Evolutionary conservation across 192 early-diverging fungal species (phyloP).

Genomic region (Coemansia sp.): DNA sequence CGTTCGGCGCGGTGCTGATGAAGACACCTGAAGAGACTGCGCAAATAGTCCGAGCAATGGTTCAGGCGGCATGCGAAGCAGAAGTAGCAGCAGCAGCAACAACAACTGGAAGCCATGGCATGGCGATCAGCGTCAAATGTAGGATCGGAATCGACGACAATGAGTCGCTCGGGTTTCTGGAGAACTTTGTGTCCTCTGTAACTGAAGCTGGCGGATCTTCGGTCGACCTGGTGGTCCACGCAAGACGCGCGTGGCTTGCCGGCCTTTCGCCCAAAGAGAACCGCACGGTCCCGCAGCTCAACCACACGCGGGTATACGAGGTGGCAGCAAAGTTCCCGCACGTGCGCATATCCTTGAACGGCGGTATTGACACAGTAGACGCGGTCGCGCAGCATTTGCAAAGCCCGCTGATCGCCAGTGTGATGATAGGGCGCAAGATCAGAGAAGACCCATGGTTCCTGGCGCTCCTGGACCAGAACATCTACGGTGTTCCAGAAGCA

Average conservation of each 20-base stretch:
- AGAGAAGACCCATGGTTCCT: conserved; percentile 70
- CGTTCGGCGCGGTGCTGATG: conserved; percentile 74
- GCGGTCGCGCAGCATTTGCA: conserved; percentile 53
- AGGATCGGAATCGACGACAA: conserved; percentile 72
- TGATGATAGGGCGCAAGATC: conserved; percentile 73
- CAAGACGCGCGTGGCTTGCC: conserved; percentile 67
- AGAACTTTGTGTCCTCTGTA: conserved; percentile 33
- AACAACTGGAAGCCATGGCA: neutral
- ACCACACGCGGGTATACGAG: conserved; percentile 61
- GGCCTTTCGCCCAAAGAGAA: conserved; percentile 70
- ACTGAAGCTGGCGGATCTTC: neutral
- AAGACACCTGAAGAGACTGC: conserved; percentile 60
- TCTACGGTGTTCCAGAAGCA: conserved; percentile 19
- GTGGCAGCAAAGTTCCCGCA: conserved; percentile 58
- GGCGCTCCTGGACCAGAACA: conserved; percentile 54
- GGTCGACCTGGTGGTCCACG: conserved; percentile 64
- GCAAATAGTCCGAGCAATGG: conserved; percentile 60
- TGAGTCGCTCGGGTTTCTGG: conserved; percentile 63
- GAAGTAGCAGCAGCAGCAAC: too few relatives aligned
- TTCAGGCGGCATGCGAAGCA: conserved; percentile 31
- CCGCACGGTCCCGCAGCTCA: conserved; percentile 63
- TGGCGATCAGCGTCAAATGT: conserved; percentile 67
- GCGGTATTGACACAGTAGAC: conserved; percentile 61
- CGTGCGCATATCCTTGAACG: conserved; percentile 63
- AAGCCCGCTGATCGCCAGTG: conserved; percentile 51